phyloP scores from a whole-genome alignment of 371 early-diverging fungal genomes.

The Syncephalis plumigaleata region DNA sequence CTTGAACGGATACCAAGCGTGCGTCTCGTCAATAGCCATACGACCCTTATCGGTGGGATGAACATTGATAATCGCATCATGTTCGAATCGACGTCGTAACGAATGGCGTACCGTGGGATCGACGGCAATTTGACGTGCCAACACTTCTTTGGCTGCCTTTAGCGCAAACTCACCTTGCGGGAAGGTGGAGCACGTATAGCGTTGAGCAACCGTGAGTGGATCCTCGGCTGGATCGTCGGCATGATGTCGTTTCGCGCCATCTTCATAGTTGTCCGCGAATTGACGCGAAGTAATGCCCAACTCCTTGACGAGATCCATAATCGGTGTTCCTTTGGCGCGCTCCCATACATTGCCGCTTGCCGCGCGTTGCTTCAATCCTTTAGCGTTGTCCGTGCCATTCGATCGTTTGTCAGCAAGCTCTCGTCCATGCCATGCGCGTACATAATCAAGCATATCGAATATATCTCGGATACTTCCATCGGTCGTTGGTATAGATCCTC shows the following conservation, averaged over 20 bases:
- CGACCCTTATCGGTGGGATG: constrained; percentile 71
- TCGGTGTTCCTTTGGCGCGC: constrained; percentile 22
- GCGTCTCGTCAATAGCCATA: constrained; percentile 53
- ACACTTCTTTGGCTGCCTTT: constrained; percentile 41
- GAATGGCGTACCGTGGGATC: constrained; percentile 75
- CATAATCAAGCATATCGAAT: constrained; percentile 52
- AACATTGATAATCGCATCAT: constrained; percentile 48
- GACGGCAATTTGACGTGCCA: constrained; percentile 56
- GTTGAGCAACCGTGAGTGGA: constrained; percentile 42
- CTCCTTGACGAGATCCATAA: constrained; percentile 31
- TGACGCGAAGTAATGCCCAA: constrained; percentile 40
- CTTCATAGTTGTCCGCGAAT: constrained; percentile 44
- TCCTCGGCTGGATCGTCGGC: constrained; percentile 27
- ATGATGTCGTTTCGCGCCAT: constrained; percentile 28
- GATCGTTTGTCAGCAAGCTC: not conserved
- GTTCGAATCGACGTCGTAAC: constrained; percentile 53
- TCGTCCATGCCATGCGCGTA: constrained; percentile 26
- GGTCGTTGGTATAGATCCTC: constrained; percentile 11
- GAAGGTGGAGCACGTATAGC: constrained; percentile 31
- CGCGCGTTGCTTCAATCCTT: not conserved
- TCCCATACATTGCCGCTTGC: constrained; percentile 22
- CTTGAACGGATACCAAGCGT: constrained; percentile 74
- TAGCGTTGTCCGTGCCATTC: not conserved
- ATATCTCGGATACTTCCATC: constrained; percentile 50
- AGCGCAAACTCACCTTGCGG: constrained; percentile 34